Evolutionary conservation across 2,329 filamentous ascomycete genomes (phyloP).

Genomic region (Botrytis cinerea): DNA sequence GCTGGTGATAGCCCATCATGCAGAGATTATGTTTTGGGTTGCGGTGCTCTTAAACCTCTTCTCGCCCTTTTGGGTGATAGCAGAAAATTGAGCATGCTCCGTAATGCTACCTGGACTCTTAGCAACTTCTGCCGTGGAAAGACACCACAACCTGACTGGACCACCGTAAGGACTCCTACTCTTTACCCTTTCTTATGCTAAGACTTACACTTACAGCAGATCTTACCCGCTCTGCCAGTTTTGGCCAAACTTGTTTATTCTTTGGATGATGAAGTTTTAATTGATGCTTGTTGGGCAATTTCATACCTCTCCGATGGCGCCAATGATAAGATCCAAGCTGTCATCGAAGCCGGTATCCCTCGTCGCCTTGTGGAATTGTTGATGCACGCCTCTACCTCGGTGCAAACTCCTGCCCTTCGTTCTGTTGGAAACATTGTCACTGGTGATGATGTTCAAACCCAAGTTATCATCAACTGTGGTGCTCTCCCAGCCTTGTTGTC

Average conservation of each 20-base stretch:
- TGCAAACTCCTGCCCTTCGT: slow-evolving; percentile 94
- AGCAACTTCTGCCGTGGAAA: slow-evolving; percentile 99
- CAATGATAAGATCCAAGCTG: slow-evolving; percentile 99
- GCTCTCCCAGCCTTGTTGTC: slow-evolving; percentile 89
- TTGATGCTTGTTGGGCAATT: slow-evolving; percentile 99
- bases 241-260: slow-evolving; percentile 98
- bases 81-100: slow-evolving; percentile 98
- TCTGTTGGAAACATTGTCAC: slow-evolving; percentile 99
- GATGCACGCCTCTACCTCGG: slow-evolving; percentile 97
- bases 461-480: slow-evolving; percentile 99
- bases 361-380: slow-evolving; percentile 94
- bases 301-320: slow-evolving; percentile 97
- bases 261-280: slow-evolving; percentile 95
- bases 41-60: slow-evolving; percentile 87
- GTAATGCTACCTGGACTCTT: slow-evolving; percentile 97
- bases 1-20: slow-evolving; percentile 97
- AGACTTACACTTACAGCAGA: slow-evolving; percentile 56
- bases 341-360: slow-evolving; percentile 97
- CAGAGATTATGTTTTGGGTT: slow-evolving; percentile 92
- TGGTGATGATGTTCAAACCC: slow-evolving; percentile 96
- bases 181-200: slow-evolving; percentile 28
- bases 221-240: slow-evolving; percentile 89
- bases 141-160: slow-evolving; percentile 97
- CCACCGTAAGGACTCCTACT: slow-evolving; percentile 66
- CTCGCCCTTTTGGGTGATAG: slow-evolving; percentile 91